A percentile compares a stretch with the other conserved stretches of the same genome.
Conservation (phyloP, 257 asterid genomes). For the Fraxinus pennsylvanica region DNA sequence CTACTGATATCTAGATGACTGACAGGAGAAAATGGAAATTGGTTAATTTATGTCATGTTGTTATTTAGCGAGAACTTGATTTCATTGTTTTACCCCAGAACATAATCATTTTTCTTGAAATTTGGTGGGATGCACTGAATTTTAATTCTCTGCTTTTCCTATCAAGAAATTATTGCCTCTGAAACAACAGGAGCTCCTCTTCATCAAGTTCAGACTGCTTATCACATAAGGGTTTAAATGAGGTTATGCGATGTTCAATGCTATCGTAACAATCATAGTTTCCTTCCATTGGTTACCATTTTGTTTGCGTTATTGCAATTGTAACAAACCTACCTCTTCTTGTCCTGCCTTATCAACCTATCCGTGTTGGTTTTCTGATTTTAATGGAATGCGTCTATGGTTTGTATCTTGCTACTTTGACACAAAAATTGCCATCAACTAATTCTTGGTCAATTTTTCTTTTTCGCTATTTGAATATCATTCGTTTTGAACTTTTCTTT, state of each 20-base stretch:
- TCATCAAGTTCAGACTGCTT: background rate
- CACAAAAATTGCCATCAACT: background rate
- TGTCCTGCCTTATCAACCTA: background rate
- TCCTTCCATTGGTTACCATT: conserved; percentile 7
- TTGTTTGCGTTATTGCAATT: background rate
- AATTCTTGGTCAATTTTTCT: background rate
- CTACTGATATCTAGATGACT: conserved; percentile 13
- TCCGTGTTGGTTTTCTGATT: background rate
- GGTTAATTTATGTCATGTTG: background rate
- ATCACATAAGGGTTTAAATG: background rate
- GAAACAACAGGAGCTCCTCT: background rate
- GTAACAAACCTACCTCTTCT: conserved; percentile 1
- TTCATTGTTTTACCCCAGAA: no score
- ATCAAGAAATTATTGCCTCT: background rate
- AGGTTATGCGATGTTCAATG: background rate
- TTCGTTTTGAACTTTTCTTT: conserved; percentile 11
- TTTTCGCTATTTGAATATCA: background rate
- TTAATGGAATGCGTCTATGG: background rate
- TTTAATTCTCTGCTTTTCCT: no score
- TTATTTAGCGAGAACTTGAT: background rate
- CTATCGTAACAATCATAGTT: background rate
- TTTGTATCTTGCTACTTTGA: background rate
- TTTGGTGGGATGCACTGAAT: no score
- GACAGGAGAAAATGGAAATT: background rate
- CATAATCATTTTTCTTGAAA: no score